Percentiles rank a stretch among this genome's conserved stretches.
These are phyloP conservation scores for Piromyces sp. DNA, from an alignment of 192 early-diverging fungal species.

Conservation along the genomic window DNA sequence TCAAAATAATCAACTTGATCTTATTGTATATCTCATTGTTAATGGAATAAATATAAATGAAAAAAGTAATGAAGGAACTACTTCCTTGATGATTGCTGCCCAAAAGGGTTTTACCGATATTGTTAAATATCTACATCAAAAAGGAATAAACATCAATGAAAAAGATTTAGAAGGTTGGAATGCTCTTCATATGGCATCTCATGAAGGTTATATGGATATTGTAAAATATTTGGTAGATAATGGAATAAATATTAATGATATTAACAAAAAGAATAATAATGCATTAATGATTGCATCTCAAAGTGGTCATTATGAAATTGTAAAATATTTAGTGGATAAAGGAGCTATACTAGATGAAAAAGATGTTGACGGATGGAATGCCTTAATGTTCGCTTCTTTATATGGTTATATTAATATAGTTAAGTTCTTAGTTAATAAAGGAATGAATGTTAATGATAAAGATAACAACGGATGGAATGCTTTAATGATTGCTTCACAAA, in stretches of 20 bases:
- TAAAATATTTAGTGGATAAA: neutral
- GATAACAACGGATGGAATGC: neutral
- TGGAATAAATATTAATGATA: neutral
- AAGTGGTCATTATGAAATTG: neutral
- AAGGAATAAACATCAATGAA: neutral
- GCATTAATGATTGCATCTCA: neutral
- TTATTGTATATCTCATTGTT: neutral
- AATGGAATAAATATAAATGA: neutral
- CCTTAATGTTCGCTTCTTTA: neutral
- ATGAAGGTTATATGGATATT: neutral
- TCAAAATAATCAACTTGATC: neutral
- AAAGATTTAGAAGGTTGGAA: neutral
- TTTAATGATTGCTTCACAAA: neutral
- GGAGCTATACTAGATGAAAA: neutral
- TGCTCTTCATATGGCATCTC: neutral
- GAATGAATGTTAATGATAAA: neutral
- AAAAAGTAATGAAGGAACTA: neutral
- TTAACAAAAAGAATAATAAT: neutral
- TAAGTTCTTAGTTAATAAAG: neutral
- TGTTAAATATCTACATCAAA: neutral
- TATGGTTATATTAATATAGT: neutral
- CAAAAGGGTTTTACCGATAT: neutral
- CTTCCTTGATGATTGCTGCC: neutral
- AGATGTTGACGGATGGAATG: neutral
- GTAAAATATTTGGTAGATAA: neutral